A percentile compares a stretch with the other conserved stretches of the same genome.
Evolutionary conservation across 495 filamentous ascomycete genomes (phyloP).

Genomic region (Xylaria telfairii): DNA sequence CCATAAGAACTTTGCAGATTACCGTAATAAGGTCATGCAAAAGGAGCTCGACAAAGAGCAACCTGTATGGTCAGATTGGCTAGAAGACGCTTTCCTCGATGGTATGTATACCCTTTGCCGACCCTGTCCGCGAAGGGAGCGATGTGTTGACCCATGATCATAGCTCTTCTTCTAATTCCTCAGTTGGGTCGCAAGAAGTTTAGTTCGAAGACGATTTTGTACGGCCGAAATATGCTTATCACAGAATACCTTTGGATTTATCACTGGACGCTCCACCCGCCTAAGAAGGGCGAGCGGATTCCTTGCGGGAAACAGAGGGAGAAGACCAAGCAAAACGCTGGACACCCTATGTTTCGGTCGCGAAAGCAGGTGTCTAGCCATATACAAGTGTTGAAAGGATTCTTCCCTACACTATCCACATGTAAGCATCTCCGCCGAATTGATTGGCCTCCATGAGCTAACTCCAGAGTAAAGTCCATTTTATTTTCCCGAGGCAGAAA

Average conservation of each 20-base stretch:
- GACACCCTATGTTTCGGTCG: slow-evolving; percentile 40
- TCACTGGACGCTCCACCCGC: slow-evolving; percentile 45
- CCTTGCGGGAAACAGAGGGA: slow-evolving; percentile 56
- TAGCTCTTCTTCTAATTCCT: slow-evolving; percentile 81
- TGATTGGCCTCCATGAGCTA: neutral
- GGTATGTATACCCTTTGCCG: slow-evolving; percentile 59
- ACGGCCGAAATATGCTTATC: slow-evolving; percentile 92
- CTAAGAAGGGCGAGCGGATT: slow-evolving; percentile 58
- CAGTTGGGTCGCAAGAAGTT: slow-evolving; percentile 83
- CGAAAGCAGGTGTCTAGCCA: slow-evolving; percentile 96
- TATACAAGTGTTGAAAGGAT: slow-evolving; percentile 92
- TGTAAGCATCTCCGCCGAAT: slow-evolving; percentile 23
- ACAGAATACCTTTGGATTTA: slow-evolving; percentile 75
- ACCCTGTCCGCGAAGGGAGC: neutral
- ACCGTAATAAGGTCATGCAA: slow-evolving; percentile 70
- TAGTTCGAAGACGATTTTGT: slow-evolving; percentile 70
- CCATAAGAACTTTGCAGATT: slow-evolving; percentile 66
- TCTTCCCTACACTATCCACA: slow-evolving; percentile 58
- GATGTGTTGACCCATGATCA: slow-evolving; percentile 1
- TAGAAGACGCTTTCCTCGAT: slow-evolving; percentile 89
- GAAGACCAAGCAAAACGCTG: slow-evolving; percentile 49
- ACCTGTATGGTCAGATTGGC: slow-evolving; percentile 76
- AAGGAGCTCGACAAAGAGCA: slow-evolving; percentile 53
- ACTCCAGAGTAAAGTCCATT: slow-evolving; percentile 45
- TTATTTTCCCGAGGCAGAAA: slow-evolving; percentile 51